phyloP scores from a whole-genome alignment of 2,329 filamentous ascomycete species.

The Monosporascus sp. region DNA sequence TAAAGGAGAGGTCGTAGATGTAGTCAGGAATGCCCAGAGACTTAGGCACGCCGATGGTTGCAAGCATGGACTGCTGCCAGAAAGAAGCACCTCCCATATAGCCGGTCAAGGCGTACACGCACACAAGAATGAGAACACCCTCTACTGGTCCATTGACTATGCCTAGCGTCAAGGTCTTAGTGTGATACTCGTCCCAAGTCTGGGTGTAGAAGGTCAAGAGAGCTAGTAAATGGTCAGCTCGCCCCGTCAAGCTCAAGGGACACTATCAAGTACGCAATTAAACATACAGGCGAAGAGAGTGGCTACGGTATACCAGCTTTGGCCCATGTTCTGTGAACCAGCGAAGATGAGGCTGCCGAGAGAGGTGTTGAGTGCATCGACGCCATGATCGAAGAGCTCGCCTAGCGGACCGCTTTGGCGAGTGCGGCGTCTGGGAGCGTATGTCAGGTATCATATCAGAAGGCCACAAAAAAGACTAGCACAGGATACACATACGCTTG shows the following conservation, averaged over 20 bases:
- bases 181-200: conserved; percentile 99
- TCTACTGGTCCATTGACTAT: conserved; percentile 93
- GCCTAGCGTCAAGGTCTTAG: conserved; percentile 88
- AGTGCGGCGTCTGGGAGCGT: conserved; percentile 64
- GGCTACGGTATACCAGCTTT: conserved; percentile 83
- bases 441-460: conserved; percentile 7
- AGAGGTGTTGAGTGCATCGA: conserved; percentile 94
- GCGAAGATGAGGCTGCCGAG: conserved; percentile 91
- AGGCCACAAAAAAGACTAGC: background rate
- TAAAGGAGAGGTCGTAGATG: conserved; percentile 79
- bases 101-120: conserved; percentile 79
- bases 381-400: conserved; percentile 95
- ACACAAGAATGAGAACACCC: conserved; percentile 78
- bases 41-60: conserved; percentile 64
- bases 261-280: background rate
- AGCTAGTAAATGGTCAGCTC: conserved; percentile 42
- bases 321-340: conserved; percentile 86
- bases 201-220: conserved; percentile 97
- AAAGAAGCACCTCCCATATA: conserved; percentile 83
- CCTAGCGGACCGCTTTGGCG: conserved; percentile 89
- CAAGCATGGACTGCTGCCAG: conserved; percentile 82
- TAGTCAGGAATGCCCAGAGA: conserved; percentile 59
- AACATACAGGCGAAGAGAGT: conserved; percentile 73
- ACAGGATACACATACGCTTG: conserved; percentile 65
- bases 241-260: conserved; percentile 5